These are phyloP conservation scores for Effrenium voratum DNA, from an alignment of 73 alveolate genomes.

Conservation along the genomic window DNA sequence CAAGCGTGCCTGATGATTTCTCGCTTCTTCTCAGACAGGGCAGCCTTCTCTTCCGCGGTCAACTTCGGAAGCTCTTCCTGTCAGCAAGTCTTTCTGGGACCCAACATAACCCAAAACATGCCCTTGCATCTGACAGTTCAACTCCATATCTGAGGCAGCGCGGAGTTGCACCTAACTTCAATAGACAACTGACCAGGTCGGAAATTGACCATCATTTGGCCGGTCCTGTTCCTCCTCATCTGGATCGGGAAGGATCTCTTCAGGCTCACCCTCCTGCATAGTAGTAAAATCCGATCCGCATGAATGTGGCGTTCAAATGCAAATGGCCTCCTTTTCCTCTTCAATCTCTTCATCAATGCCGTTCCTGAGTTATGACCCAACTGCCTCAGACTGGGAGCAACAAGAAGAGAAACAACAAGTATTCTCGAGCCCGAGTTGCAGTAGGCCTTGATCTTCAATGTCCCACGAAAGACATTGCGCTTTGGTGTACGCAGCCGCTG, in stretches of 20 bases:
- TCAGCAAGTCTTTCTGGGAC: background rate
- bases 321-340: slow-evolving; percentile 63
- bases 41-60: slow-evolving; percentile 81
- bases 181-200: background rate
- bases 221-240: slow-evolving; percentile 31
- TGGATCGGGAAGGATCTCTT: slow-evolving; percentile 14
- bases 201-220: background rate
- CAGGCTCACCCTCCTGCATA: slow-evolving; percentile 25
- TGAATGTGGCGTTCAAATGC: background rate
- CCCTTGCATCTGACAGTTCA: too few species aligned
- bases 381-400: background rate
- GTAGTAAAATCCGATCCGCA: too few species aligned
- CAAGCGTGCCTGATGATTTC: slow-evolving; percentile 43
- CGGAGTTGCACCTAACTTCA: too few species aligned
- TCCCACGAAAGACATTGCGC: slow-evolving; percentile 74
- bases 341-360: slow-evolving; percentile 86
- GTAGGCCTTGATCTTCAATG: slow-evolving; percentile 34
- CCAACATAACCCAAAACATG: background rate
- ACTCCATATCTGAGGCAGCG: background rate
- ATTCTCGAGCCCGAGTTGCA: background rate
- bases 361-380: background rate
- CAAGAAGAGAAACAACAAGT: background rate
- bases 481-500: slow-evolving; percentile 65
- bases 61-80: slow-evolving; percentile 73
- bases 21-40: slow-evolving; percentile 56